Base-by-base conservation (phyloP, 78 protist genomes). In the Isochrysis galbana region DNA sequence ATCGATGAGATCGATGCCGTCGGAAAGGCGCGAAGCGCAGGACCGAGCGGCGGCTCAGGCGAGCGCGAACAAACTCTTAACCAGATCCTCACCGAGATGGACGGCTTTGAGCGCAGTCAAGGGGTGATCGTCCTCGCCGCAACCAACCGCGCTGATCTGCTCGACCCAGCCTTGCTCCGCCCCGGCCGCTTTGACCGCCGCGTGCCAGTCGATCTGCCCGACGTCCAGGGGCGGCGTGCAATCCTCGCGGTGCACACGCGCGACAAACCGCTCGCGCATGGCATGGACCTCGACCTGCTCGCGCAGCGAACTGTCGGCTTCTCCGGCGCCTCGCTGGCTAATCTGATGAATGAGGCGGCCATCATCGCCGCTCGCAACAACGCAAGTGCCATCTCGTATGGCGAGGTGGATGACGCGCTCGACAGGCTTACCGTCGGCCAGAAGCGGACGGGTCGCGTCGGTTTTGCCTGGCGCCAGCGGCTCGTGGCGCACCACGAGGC, bases 81-180 rank as follows among this genome's bases (percentile, higher is more conserved):
- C 93, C 99, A 98, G 74, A 61, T 99, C 47, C 96, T 99, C 21
- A 97, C 95, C 7, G 99, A 98, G 93, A 98, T 99, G 99, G 99
- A 99, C 94, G 99, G 99, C 61, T 95, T 93, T 90, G 91, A 90
- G 44, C 78, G 91, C n/a, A 70, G 54, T 45, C 34, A 17, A 5
- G 95, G 97, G 14, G 97, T 98, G 38, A 93, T 98, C 29, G 98
- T 98, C 5, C 67, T 98, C 4, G 99, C 99, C 0, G 98, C 98
- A 5, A 98, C 99, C 45, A 98, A 98, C 94, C 55, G 98, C 34
- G 91, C 93, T 11, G 95, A 93, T 69, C 87, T 96, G n/a, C 91
- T 98, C 39, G 99, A 97, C 87, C 70, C 91, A 34, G 99, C 99
- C 1, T 94, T 99, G 70, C 91, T 98, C 22, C 95, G 99, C 10